A percentile compares a stretch with the other conserved stretches of the same genome.
Conservation (phyloP, 164 flowering plant genomes). For the Cinnamomum chago region DNA sequence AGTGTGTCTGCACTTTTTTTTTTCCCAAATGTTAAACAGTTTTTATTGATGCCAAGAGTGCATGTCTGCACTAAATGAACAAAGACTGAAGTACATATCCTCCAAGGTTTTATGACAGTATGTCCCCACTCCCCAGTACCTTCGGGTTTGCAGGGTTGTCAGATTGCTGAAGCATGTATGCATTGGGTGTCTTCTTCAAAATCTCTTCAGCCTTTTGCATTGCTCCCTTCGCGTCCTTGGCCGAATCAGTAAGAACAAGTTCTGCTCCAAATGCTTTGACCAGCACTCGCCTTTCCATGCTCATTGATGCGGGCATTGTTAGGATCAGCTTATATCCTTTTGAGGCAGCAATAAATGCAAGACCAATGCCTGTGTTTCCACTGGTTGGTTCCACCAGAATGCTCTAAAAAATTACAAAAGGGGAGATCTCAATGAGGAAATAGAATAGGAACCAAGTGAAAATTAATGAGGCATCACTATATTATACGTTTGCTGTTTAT, state of each 20-base stretch:
- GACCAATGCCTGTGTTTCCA: slow-evolving; percentile 95
- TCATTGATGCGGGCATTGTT: slow-evolving; percentile 95
- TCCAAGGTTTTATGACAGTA: not conserved
- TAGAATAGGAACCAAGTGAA: not conserved
- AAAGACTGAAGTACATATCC: not conserved
- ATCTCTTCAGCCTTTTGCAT: slow-evolving; percentile 82
- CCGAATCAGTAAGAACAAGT: slow-evolving; percentile 71
- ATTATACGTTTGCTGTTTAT: too few species aligned
- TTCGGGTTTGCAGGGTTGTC: slow-evolving; percentile 90
- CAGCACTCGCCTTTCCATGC: slow-evolving; percentile 82
- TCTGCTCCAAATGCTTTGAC: slow-evolving; percentile 92
- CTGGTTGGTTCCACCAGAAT: slow-evolving; percentile 83
- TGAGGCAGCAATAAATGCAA: slow-evolving; percentile 87
- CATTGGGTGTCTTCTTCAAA: slow-evolving; percentile 58
- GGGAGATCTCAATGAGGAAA: not conserved
- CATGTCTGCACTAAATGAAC: slow-evolving; percentile 36
- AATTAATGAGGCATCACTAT: too few species aligned
- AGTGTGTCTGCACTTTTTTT: slow-evolving; percentile 61
- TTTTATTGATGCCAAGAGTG: not conserved
- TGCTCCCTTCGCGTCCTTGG: slow-evolving; percentile 82
- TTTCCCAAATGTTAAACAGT: too few species aligned
- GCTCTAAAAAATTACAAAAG: slow-evolving; percentile 32
- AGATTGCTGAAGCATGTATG: slow-evolving; percentile 87
- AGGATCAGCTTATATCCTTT: slow-evolving; percentile 78
- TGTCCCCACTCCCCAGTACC: slow-evolving; percentile 18